These are phyloP conservation scores for Eucalyptus virginea DNA, from an alignment of 345 rosid genomes.

Conservation along the genomic window DNA sequence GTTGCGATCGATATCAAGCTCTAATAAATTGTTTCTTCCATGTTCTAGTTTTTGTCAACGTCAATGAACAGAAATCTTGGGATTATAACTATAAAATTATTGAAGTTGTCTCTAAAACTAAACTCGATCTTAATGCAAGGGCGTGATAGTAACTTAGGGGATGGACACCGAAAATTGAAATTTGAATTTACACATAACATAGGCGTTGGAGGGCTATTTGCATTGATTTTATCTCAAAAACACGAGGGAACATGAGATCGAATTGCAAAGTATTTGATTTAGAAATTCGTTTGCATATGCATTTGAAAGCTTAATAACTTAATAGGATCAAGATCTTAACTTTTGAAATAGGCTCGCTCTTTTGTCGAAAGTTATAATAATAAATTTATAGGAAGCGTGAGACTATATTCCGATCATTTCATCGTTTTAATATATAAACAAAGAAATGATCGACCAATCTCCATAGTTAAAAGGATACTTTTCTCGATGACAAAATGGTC, in stretches of 20 bases:
- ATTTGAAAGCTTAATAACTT: not conserved
- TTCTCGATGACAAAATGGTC: not conserved
- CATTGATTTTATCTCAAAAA: not conserved
- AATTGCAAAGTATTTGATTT: not conserved
- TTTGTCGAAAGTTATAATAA: not conserved
- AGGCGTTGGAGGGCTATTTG: not conserved
- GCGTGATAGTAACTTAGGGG: not conserved
- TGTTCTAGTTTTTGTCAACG: not conserved
- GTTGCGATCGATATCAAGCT: not conserved
- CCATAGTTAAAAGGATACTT: not conserved
- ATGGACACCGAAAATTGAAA: not conserved
- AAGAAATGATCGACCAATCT: not conserved
- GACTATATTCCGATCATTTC: accelerated
- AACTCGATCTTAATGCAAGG: not conserved
- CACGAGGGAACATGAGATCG: not conserved
- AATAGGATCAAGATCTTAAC: not conserved
- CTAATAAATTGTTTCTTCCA: not conserved
- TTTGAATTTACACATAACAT: too few relatives aligned
- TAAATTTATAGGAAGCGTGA: accelerated
- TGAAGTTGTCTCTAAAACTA: not conserved
- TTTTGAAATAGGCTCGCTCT: accelerated
- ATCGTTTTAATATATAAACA: too few relatives aligned
- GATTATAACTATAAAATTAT: not conserved
- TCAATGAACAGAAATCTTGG: not conserved
- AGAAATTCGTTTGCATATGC: not conserved